Percentiles rank a stretch among this genome's conserved stretches.
phyloP scores from a whole-genome alignment of 768 basidiomycete species.

The Amanita subjunquillea region DNA sequence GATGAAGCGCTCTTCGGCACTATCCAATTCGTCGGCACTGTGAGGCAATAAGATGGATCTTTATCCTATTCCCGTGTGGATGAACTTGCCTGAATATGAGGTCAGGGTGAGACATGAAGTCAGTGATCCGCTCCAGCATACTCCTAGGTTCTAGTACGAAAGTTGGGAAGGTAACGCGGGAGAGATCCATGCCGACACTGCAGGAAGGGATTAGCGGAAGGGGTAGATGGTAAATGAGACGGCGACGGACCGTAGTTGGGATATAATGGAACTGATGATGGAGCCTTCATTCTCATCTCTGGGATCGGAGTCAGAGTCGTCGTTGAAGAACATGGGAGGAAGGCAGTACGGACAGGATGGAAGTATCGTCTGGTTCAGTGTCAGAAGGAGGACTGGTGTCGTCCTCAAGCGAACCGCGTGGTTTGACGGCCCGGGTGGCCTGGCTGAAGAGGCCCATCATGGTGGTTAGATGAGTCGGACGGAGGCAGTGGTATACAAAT shows the following conservation, averaged over 20 bases:
- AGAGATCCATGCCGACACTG: conserved; percentile 92
- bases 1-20: conserved; percentile 86
- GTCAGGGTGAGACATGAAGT: conserved; percentile 99
- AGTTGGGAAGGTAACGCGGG: conserved; percentile 85
- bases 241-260: conserved; percentile 64
- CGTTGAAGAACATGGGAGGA: conserved; percentile 15
- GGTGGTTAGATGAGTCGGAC: conserved; percentile 10
- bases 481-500: background rate
- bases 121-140: conserved; percentile 97
- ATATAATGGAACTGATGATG: conserved; percentile 77
- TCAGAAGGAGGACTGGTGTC: conserved; percentile 69
- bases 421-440: conserved; percentile 45
- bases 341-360: conserved; percentile 60
- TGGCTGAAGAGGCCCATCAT: conserved; percentile 80
- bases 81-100: conserved; percentile 81
- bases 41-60: background rate
- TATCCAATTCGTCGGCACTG: conserved; percentile 72
- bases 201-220: background rate
- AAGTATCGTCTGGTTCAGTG: conserved; percentile 83
- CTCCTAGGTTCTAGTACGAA: conserved; percentile 97
- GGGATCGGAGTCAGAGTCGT: conserved; percentile 25
- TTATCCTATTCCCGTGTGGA: background rate
- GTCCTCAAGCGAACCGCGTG: conserved; percentile 49
- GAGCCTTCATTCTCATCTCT: conserved; percentile 94
- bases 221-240: background rate